Conservation (phyloP, 768 basidiomycete genomes). For the Phylloporus sp. region DNA sequence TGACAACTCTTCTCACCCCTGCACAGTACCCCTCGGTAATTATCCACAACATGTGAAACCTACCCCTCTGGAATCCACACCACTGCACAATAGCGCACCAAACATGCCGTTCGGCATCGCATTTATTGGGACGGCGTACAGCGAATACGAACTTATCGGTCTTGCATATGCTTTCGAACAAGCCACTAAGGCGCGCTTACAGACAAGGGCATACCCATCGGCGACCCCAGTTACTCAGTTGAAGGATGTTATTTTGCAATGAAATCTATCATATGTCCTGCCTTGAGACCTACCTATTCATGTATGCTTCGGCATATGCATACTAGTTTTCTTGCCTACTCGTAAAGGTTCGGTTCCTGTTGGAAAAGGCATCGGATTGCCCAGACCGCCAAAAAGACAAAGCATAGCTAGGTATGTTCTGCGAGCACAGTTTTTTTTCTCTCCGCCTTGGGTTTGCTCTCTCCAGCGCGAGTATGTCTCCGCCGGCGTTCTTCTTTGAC, state of each 20-base stretch:
- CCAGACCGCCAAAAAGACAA: conserved; percentile 11
- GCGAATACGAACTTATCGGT: conserved; percentile 52
- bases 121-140: conserved; percentile 58
- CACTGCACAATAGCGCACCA: conserved; percentile 28
- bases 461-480: conserved; percentile 82
- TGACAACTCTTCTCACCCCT: background rate
- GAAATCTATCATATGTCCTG: conserved; percentile 1
- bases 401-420: conserved; percentile 51
- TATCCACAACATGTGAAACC: conserved; percentile 42
- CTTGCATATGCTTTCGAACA: conserved; percentile 66
- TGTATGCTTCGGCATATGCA: conserved; percentile 1
- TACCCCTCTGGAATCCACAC: conserved; percentile 42
- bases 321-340: background rate
- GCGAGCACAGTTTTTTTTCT: conserved; percentile 80
- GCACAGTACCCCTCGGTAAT: conserved; percentile 54
- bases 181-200: conserved; percentile 48
- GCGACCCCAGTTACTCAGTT: conserved; percentile 56
- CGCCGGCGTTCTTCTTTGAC: conserved; percentile 93
- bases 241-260: conserved; percentile 28
- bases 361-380: conserved; percentile 6
- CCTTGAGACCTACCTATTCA: background rate
- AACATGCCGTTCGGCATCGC: conserved; percentile 59
- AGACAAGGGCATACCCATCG: conserved; percentile 42
- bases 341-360: background rate
- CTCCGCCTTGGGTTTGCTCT: conserved; percentile 85